A percentile compares a stretch with the other conserved stretches of the same genome.
phyloP scores from a whole-genome alignment of 768 basidiomycete genomes.

The Rickenella mellea region DNA sequence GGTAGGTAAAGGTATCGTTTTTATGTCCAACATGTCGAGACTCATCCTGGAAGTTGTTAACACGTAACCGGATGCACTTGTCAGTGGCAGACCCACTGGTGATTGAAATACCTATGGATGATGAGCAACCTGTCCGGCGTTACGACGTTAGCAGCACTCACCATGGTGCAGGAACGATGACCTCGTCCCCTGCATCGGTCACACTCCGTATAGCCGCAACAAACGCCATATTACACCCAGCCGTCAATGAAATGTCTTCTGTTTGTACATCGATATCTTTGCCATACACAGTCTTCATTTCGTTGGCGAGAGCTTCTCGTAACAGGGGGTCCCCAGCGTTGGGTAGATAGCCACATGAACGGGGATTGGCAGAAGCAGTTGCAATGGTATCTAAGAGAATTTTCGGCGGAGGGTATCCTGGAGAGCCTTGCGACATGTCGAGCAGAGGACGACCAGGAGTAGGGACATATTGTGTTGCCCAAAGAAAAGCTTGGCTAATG shows the following conservation, averaged over 20 bases:
- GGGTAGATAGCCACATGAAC: slow-evolving; percentile 44
- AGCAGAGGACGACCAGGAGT: slow-evolving; percentile 41
- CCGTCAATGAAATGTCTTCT: slow-evolving; percentile 58
- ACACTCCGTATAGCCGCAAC: slow-evolving; percentile 50
- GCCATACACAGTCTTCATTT: slow-evolving; percentile 57
- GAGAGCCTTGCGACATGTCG: slow-evolving; percentile 72
- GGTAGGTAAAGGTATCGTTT: slow-evolving; percentile 44
- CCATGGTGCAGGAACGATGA: slow-evolving; percentile 69
- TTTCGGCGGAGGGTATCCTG: slow-evolving; percentile 53
- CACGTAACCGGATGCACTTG: slow-evolving; percentile 2
- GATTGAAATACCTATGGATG: slow-evolving; percentile 54
- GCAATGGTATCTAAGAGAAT: slow-evolving; percentile 40
- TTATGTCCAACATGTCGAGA: slow-evolving; percentile 52
- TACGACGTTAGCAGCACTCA: slow-evolving; percentile 16
- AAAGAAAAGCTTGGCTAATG: slow-evolving; percentile 49
- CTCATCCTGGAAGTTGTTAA: slow-evolving; percentile 45
- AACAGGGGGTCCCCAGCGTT: slow-evolving; percentile 49
- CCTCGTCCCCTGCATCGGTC: slow-evolving; percentile 61
- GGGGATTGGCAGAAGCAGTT: slow-evolving; percentile 29
- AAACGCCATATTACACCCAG: slow-evolving; percentile 71
- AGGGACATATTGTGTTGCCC: slow-evolving; percentile 36
- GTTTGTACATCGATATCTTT: slow-evolving; percentile 32
- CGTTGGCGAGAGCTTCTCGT: slow-evolving; percentile 41
- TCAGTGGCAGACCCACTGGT: slow-evolving; percentile 31
- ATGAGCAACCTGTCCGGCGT: neutral